phyloP scores from a whole-genome alignment of 164 flowering plant genomes.

The Platanus orientalis region DNA sequence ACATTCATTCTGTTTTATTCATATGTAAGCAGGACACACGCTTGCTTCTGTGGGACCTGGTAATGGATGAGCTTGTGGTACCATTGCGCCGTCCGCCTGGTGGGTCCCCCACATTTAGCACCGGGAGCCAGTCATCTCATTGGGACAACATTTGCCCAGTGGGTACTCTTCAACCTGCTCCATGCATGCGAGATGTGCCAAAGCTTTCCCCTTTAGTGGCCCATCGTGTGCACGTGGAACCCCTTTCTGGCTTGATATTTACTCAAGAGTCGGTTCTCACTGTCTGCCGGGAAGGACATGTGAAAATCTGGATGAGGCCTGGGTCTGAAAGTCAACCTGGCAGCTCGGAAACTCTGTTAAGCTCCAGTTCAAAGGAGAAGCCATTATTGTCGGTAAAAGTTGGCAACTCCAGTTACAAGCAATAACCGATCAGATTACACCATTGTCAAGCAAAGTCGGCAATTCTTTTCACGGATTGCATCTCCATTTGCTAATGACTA shows the following conservation, averaged over 20 bases:
- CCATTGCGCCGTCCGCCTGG: constrained; percentile 88
- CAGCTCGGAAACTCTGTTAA: constrained; percentile 40
- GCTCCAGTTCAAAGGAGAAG: constrained; percentile 56
- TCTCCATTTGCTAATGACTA: constrained; percentile 13
- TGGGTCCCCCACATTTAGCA: constrained; percentile 85
- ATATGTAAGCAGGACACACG: constrained; percentile 70
- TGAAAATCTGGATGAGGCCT: constrained; percentile 92
- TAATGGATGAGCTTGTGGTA: constrained; percentile 91
- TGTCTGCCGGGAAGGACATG: constrained; percentile 87
- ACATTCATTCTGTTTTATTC: neutral
- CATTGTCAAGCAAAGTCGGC: constrained; percentile 5
- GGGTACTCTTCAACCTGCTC: constrained; percentile 90
- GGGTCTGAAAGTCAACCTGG: constrained; percentile 54
- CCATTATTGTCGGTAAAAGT: constrained; percentile 32
- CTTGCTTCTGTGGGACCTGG: constrained; percentile 90
- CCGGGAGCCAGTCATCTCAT: constrained; percentile 83
- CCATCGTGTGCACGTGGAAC: constrained; percentile 90
- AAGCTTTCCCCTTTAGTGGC: constrained; percentile 85
- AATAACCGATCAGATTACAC: constrained; percentile 21
- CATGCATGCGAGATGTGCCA: constrained; percentile 92
- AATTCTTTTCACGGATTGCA: constrained; percentile 8
- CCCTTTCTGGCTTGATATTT: constrained; percentile 84
- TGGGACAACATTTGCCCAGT: constrained; percentile 74
- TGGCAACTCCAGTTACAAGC: constrained; percentile 42
- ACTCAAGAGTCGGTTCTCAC: constrained; percentile 84